Conservation (phyloP, 1,284 basidiomycete genomes). For the Tranzscheliella williamsii region DNA sequence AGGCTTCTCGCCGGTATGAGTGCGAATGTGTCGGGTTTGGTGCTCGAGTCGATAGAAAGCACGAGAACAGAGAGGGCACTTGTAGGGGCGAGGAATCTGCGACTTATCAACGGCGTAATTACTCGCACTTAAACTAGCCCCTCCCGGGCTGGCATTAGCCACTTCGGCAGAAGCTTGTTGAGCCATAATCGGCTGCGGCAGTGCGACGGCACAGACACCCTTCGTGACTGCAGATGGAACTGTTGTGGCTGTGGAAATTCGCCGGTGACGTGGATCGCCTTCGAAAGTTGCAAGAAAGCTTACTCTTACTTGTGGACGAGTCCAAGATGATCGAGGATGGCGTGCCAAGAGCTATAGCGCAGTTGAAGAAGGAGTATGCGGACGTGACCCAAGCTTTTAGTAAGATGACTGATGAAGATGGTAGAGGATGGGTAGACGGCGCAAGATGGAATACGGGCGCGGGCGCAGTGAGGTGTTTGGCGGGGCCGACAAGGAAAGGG, state of each 20-base stretch:
- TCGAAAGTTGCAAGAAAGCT: too few species aligned
- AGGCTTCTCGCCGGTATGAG: conserved; percentile 96
- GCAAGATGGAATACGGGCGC: too few species aligned
- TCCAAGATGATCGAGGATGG: not conserved
- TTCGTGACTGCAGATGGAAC: not conserved
- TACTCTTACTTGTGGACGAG: too few species aligned
- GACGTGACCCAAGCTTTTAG: too few species aligned
- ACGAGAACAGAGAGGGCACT: conserved; percentile 58
- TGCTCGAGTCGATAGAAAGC: conserved; percentile 59
- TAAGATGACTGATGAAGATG: too few species aligned
- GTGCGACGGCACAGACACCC: not conserved
- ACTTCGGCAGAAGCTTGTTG: conserved; percentile 17
- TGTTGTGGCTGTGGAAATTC: too few species aligned
- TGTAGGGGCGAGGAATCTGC: conserved; percentile 59
- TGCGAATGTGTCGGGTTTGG: conserved; percentile 94
- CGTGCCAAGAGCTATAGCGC: too few species aligned
- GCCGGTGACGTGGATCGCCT: too few species aligned
- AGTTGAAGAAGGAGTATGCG: too few species aligned
- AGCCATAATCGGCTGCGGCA: conserved; percentile 10
- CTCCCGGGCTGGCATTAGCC: conserved; percentile 13
- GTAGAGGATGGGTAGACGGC: too few species aligned
- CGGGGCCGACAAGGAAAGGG: not conserved
- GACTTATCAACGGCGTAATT: conserved; percentile 56
- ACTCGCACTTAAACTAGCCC: conserved; percentile 27
- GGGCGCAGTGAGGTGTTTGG: too few species aligned